Percentiles rank a stretch among this genome's conserved stretches.
phyloP scores from a whole-genome alignment of 2,329 filamentous ascomycete genomes.

The Talaromyces marneffei region DNA sequence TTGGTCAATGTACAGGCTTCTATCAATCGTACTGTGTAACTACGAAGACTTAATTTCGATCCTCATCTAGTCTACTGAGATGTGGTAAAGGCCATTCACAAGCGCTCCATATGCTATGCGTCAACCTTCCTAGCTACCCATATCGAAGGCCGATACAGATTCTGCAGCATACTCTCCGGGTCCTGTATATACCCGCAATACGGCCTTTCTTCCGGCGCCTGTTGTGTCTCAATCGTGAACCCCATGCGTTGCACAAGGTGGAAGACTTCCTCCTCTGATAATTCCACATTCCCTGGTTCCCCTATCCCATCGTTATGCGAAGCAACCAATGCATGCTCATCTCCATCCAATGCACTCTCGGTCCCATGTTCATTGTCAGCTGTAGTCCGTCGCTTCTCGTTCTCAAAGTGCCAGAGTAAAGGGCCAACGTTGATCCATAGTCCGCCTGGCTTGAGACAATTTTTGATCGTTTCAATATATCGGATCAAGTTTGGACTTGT shows the following conservation, averaged over 20 bases:
- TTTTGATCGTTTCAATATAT: conserved; percentile 76
- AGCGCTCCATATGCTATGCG: neutral
- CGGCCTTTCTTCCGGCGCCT: conserved; percentile 53
- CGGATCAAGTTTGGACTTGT: conserved; percentile 89
- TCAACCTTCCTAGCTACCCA: conserved; percentile 76
- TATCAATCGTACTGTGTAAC: neutral
- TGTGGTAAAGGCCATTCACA: neutral
- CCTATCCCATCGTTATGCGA: conserved; percentile 59
- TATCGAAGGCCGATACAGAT: conserved; percentile 69
- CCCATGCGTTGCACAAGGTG: conserved; percentile 67
- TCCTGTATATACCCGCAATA: conserved; percentile 77
- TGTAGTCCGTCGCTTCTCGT: conserved; percentile 33
- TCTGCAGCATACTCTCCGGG: conserved; percentile 75
- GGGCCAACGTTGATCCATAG: conserved; percentile 87
- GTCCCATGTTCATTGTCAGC: conserved; percentile 35
- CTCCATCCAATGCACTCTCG: conserved; percentile 31
- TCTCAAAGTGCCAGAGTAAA: conserved; percentile 91
- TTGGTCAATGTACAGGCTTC: neutral
- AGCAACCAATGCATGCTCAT: conserved; percentile 10
- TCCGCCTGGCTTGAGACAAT: conserved; percentile 71
- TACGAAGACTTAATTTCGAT: neutral
- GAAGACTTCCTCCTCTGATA: conserved; percentile 83
- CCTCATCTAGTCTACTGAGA: neutral
- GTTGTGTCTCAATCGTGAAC: conserved; percentile 64
- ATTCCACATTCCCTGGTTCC: conserved; percentile 83